These are phyloP conservation scores for Casuarina glauca DNA, from an alignment of 306 rosid genomes.

Conservation along the genomic window DNA sequence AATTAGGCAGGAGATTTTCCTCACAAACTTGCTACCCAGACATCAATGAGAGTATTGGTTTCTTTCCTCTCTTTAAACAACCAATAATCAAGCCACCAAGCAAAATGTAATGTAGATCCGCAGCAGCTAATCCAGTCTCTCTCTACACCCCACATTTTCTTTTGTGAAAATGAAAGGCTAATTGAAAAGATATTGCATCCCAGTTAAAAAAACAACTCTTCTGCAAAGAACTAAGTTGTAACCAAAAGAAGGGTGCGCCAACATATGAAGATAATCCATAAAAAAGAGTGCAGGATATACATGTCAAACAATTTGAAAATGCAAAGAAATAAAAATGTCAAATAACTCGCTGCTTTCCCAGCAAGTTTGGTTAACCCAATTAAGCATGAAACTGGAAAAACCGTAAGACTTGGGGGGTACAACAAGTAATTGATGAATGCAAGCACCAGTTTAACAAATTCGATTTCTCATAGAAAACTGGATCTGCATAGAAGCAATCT, in stretches of 20 bases:
- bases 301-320: background rate
- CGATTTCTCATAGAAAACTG: background rate
- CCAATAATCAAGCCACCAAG: slow-evolving; percentile 1
- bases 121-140: background rate
- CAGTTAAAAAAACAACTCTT: background rate
- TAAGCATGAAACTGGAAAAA: background rate
- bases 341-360: background rate
- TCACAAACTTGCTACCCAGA: background rate
- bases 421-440: background rate
- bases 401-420: background rate
- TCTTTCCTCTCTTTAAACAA: background rate
- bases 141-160: background rate
- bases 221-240: background rate
- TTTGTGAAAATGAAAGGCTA: background rate
- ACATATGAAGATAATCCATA: background rate
- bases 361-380: background rate
- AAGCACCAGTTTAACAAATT: background rate
- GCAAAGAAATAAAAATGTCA: background rate
- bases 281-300: background rate
- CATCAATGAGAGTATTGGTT: background rate
- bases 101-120: background rate
- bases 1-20: background rate
- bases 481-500: background rate
- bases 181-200: background rate
- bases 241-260: background rate